Evolutionary conservation across 2,329 filamentous ascomycete species (phyloP).

Genomic region (Colletotrichum lindemuthianum): DNA sequence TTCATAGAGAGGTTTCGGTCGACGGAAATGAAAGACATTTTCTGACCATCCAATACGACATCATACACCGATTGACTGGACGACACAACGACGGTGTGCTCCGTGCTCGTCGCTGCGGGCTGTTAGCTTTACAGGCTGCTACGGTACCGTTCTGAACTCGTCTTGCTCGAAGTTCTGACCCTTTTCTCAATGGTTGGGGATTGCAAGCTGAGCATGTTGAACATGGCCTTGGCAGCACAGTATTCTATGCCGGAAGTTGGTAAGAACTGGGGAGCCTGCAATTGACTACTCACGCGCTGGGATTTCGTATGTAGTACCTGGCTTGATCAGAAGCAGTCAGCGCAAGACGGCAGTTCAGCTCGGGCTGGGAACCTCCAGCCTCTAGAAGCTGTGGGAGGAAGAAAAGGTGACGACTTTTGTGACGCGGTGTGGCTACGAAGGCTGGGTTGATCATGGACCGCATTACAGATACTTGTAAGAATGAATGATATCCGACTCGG

Average conservation of each 20-base stretch:
- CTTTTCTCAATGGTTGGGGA: neutral
- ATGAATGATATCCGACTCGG: no score
- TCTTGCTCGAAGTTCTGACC: neutral
- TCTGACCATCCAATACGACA: conserved; percentile 18
- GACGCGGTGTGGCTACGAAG: neutral
- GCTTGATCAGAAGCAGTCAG: neutral
- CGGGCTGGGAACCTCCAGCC: neutral
- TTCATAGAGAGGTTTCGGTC: conserved; percentile 33
- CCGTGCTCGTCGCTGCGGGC: no score
- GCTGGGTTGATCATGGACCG: neutral
- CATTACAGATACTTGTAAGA: neutral
- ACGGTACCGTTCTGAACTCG: neutral
- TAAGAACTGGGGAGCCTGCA: neutral
- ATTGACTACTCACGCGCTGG: no score
- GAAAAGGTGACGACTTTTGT: neutral
- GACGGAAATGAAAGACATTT: conserved; percentile 34
- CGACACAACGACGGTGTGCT: no score
- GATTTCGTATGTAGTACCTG: neutral
- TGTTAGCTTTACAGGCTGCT: neutral
- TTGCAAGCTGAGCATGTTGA: neutral
- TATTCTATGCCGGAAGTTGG: neutral
- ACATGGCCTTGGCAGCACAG: neutral
- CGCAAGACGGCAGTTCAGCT: neutral
- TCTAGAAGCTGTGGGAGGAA: neutral
- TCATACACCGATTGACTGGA: neutral